A percentile compares a stretch with the other conserved stretches of the same genome.
phyloP scores from a whole-genome alignment of 2,329 filamentous ascomycete genomes.

The Lasiodiplodia citricola region DNA sequence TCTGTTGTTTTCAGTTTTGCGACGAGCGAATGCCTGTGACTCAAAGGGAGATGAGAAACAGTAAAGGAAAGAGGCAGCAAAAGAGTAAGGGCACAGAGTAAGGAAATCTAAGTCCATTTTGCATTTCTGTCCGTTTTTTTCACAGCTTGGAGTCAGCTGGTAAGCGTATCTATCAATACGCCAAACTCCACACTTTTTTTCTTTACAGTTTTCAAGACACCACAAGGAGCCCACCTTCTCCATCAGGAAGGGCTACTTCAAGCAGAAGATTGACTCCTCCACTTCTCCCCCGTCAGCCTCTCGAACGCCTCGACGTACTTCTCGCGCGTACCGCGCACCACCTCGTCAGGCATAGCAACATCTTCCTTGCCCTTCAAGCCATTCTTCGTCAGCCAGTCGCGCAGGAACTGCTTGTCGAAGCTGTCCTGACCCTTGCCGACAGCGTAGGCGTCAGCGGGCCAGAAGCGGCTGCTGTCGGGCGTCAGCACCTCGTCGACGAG shows the following conservation, averaged over 20 bases:
- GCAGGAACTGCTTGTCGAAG: slow-evolving; percentile 78
- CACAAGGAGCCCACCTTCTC: no score
- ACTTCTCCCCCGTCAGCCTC: slow-evolving; percentile 64
- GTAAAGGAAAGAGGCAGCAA: no score
- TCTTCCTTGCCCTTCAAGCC: slow-evolving; percentile 77
- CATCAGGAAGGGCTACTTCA: neutral
- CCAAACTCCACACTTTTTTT: neutral
- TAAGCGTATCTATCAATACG: neutral
- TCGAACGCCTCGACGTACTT: slow-evolving; percentile 80
- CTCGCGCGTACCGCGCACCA: slow-evolving; percentile 69
- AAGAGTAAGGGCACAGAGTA: no score
- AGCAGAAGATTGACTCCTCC: neutral
- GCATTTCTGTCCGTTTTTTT: neutral
- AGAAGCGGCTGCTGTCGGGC: slow-evolving; percentile 79
- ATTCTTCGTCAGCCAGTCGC: slow-evolving; percentile 78
- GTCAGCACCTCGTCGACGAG: slow-evolving; percentile 86
- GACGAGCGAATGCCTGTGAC: no score
- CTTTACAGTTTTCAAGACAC: neutral
- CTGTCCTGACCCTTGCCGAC: slow-evolving; percentile 77
- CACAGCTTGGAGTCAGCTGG: neutral
- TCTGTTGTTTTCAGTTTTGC: no score
- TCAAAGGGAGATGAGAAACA: no score
- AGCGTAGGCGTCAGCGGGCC: slow-evolving; percentile 75
- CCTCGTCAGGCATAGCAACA: slow-evolving; percentile 73
- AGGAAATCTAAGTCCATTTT: no score